Conservation (phyloP, 805 yeast genomes). For the Monosporozyma servazzii region DNA sequence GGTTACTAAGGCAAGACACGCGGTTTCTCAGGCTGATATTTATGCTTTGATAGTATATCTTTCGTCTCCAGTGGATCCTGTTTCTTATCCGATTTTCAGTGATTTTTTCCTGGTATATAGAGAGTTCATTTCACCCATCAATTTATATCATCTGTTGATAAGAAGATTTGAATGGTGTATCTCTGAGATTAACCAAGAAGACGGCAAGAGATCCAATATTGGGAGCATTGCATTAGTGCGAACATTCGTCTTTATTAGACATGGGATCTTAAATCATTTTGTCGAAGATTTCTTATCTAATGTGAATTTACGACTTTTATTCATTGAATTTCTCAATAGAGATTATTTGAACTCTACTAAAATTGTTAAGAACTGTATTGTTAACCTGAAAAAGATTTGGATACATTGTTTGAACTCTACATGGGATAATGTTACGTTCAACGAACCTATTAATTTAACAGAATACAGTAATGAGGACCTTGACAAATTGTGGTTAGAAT, state of each 20-base stretch:
- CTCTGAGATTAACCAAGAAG: constrained; percentile 22
- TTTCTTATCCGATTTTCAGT: constrained; percentile 69
- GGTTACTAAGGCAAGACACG: constrained; percentile 5
- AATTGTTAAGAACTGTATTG: constrained; percentile 32
- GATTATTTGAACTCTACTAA: constrained; percentile 10
- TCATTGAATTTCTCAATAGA: constrained; percentile 36
- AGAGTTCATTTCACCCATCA: constrained; percentile 49
- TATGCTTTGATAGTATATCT: constrained; percentile 43
- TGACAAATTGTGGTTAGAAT: constrained; percentile 15
- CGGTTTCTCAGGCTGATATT: constrained; percentile 22
- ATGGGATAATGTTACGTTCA: constrained; percentile 22
- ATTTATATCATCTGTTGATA: constrained; percentile 51
- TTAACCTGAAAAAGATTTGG: constrained; percentile 45
- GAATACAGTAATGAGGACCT: constrained; percentile 6
- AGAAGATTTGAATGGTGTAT: constrained; percentile 69
- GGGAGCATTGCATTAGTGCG: constrained; percentile 68
- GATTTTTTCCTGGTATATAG: constrained; percentile 85
- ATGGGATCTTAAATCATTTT: constrained; percentile 84
- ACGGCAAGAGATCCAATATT: constrained; percentile 16
- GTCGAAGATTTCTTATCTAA: constrained; percentile 68
- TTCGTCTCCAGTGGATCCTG: constrained; percentile 56
- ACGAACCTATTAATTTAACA: constrained; percentile 9
- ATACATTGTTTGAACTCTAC: constrained; percentile 20
- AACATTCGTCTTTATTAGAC: constrained; percentile 78
- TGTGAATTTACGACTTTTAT: constrained; percentile 37